Evolutionary conservation across 1,284 basidiomycete genomes (phyloP).

Genomic region (Chalciporus sp.): DNA sequence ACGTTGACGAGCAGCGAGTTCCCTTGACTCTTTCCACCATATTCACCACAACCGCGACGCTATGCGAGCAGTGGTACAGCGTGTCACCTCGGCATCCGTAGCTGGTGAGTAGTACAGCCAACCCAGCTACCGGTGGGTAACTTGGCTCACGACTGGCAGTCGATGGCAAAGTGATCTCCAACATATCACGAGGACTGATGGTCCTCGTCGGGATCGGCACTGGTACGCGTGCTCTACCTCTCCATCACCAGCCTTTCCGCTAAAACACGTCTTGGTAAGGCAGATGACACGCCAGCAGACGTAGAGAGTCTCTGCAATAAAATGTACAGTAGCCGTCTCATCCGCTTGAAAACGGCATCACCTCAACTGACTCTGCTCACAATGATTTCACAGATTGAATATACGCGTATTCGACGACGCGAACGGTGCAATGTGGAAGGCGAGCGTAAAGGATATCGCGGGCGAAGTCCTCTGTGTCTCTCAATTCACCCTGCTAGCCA

Average conservation of each 20-base stretch:
- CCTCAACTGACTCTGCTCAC: slow-evolving; percentile 6
- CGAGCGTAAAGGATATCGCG: slow-evolving; percentile 79
- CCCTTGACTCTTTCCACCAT: background rate
- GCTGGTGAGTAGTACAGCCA: slow-evolving; percentile 47
- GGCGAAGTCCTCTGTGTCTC: slow-evolving; percentile 90
- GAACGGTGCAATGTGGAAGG: slow-evolving; percentile 73
- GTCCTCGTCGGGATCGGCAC: slow-evolving; percentile 85
- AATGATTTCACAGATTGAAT: slow-evolving; percentile 50
- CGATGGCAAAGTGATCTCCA: slow-evolving; percentile 70
- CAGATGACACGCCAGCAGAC: slow-evolving; percentile 81
- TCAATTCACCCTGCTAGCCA: slow-evolving; percentile 90
- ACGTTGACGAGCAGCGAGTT: no score
- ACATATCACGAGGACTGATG: slow-evolving; percentile 82
- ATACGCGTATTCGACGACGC: slow-evolving; percentile 75
- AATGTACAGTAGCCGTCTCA: slow-evolving; percentile 49
- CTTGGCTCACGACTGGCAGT: slow-evolving; percentile 45
- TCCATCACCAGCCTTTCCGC: slow-evolving; percentile 4
- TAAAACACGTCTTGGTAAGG: slow-evolving; percentile 12
- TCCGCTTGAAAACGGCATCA: background rate
- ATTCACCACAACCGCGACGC: background rate
- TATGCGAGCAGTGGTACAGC: slow-evolving; percentile 81
- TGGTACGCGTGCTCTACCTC: slow-evolving; percentile 49
- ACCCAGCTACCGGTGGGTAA: background rate
- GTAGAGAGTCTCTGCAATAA: slow-evolving; percentile 75
- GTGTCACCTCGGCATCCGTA: slow-evolving; percentile 75